Evolutionary conservation across 148 eudicot species (phyloP), one percentile per base, ranked within the genome.

Genomic region (Cornus kousa): DNA sequence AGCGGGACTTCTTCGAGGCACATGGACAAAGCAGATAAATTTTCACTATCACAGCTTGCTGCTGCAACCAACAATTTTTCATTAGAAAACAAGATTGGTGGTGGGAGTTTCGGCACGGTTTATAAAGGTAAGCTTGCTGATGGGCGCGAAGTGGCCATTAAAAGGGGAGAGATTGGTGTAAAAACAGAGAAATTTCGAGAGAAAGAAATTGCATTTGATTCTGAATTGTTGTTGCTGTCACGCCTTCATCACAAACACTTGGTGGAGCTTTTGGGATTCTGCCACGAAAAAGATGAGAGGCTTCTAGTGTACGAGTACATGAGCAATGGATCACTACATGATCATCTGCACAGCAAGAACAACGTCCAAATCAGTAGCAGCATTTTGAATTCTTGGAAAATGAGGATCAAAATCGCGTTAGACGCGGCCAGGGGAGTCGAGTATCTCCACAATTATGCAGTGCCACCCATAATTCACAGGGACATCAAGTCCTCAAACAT

Each of bases 391-490:
- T 89, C 86, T 16, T 91, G 92, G 94, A 83, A 80, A 70, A 81
- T 76, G 82, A 89, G 94, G 81, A 87, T 89, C 70, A 89, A 91
- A 72, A 75, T 89, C 2, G 94, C 89, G 0, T 72, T 91, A 32
- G 92, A 91, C 80, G 87, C 92, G 5, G 90, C 94, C 2, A 82
- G 92, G 75, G 90, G 92, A 70, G 84, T 91, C 4, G 92, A 89
- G 77, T 89, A 91, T 78, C 91, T 91, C 64, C 92, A 91, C 64
- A 91, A 87, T 78, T 89, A 89, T 17, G 92, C 89, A 2, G 89
- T 89, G 35, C 94, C 94, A 16, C 85, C 94, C 19, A 87, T 91
- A n/a, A 89, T 87, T 71, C 94, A 91, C 72, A 79, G 92, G 2
- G 94, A 91, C 78, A 86, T 91, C 11, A 89, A 91, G 80, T 87